Base-by-base conservation (phyloP, 192 early-diverging fungal species). In the Coemansia sp. region DNA sequence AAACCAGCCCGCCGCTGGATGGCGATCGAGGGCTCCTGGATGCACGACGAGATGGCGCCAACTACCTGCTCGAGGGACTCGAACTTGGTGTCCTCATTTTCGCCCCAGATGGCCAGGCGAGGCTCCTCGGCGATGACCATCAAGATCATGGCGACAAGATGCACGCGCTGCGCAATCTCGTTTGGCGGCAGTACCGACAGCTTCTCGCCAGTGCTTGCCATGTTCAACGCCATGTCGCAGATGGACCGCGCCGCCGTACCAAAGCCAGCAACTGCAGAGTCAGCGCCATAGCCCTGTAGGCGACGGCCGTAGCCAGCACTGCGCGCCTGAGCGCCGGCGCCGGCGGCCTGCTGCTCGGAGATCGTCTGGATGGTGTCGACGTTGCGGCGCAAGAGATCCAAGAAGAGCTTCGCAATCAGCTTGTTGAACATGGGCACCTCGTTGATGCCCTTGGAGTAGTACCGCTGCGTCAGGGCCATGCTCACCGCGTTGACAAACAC, bases 11-110 rank as follows among this genome's bases (percentile, higher is more conserved):
- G 86, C 12, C 83, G 79, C 35, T 94, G 87, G 43, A 96, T 93
- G 12, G 83, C 74, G 6, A 86, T 65, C 38, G 88, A 90, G 14
- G 82, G 76, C 62, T 95, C 92, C 31, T 88, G 86, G 22, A 94
- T 76, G 75, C 94, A 95, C 27, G 83, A 72, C 10, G 93, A 85
- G 19, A 98, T 89, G 1, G 87, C 86, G 39, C 86, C 84, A 51
- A 98, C 87, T 3, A 94, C 76, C 1, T 85, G 62, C 57, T 90
- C 79, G 66, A 95, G 85, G 41, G 94, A 92, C 37, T 94, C 92
- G 40, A 88, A 71, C 84, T 81, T 71, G 68, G 88, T 59, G 66
- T 86, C 83, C 53, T 89, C 65, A 36, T 69, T 91, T 83, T 78
- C 89, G 70, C 88, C 91, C 74, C 79, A 86, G 31, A 96, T 86